phyloP scores from a whole-genome alignment of 2,329 filamentous ascomycete species.

The Talaromyces sp. region DNA sequence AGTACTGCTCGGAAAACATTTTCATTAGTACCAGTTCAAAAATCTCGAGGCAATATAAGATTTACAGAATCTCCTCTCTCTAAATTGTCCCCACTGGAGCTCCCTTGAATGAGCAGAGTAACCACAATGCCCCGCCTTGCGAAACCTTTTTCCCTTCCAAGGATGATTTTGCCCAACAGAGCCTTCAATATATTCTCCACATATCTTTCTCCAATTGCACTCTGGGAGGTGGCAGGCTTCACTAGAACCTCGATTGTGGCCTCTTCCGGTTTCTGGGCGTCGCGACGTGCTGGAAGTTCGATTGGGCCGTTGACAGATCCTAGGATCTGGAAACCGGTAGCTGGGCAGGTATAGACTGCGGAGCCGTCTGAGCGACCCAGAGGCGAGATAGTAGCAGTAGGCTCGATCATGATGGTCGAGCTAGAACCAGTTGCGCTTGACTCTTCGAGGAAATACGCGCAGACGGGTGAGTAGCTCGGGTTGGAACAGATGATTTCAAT shows the following conservation, averaged over 20 bases:
- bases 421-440: neutral
- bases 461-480: neutral
- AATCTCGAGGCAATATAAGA: neutral
- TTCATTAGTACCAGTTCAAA: neutral
- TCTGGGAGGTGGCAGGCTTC: slow-evolving; percentile 78
- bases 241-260: slow-evolving; percentile 86
- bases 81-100: slow-evolving; percentile 29
- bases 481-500: neutral
- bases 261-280: slow-evolving; percentile 82
- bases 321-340: slow-evolving; percentile 70
- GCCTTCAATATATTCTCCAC: slow-evolving; percentile 59
- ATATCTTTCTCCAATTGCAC: slow-evolving; percentile 78
- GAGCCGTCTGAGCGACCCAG: slow-evolving; percentile 41
- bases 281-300: slow-evolving; percentile 74
- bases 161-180: slow-evolving; percentile 38
- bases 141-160: slow-evolving; percentile 42
- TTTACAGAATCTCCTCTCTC: slow-evolving; percentile 40
- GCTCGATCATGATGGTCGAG: slow-evolving; percentile 32
- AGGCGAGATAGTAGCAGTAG: slow-evolving; percentile 33
- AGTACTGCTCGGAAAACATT: slow-evolving; percentile 53
- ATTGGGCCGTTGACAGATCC: slow-evolving; percentile 89
- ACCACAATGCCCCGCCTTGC: slow-evolving; percentile 43
- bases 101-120: slow-evolving; percentile 41
- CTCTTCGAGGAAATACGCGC: no score
- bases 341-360: slow-evolving; percentile 40